Percentiles rank a stretch among this genome's conserved stretches.
phyloP scores from a whole-genome alignment of 345 rosid species.

The Brassica nigra region DNA sequence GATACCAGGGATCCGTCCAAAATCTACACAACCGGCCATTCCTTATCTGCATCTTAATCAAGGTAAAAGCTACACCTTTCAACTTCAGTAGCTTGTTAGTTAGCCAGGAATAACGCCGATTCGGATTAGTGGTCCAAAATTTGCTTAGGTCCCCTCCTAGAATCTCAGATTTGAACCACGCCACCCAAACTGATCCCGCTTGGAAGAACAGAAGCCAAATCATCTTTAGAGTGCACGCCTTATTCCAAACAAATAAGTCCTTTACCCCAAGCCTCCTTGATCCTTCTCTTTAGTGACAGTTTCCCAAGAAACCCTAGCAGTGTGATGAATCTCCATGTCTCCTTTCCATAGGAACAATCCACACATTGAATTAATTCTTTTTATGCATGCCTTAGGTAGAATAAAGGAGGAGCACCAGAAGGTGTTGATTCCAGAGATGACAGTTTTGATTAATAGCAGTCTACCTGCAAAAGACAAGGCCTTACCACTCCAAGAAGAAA shows the following conservation, averaged over 20 bases:
- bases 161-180: too few relatives aligned
- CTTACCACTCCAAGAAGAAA: neutral
- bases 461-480: neutral
- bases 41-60: too few relatives aligned
- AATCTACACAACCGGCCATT: too few relatives aligned
- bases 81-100: too few relatives aligned
- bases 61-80: too few relatives aligned
- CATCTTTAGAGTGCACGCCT: too few relatives aligned
- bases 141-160: too few relatives aligned
- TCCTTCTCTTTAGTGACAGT: neutral
- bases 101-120: too few relatives aligned
- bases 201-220: too few relatives aligned
- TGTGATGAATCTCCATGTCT: neutral
- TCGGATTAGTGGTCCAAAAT: too few relatives aligned
- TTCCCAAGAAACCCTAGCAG: neutral
- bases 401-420: neutral
- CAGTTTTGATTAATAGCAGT: neutral
- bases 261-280: neutral
- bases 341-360: neutral
- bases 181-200: too few relatives aligned
- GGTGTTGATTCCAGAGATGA: neutral
- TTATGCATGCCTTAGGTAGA: neutral
- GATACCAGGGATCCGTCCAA: too few relatives aligned
- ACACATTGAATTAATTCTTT: neutral
- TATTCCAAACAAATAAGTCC: neutral